Conservation (phyloP, 352 stramenopile species). For the Phytophthora pinifolia region DNA sequence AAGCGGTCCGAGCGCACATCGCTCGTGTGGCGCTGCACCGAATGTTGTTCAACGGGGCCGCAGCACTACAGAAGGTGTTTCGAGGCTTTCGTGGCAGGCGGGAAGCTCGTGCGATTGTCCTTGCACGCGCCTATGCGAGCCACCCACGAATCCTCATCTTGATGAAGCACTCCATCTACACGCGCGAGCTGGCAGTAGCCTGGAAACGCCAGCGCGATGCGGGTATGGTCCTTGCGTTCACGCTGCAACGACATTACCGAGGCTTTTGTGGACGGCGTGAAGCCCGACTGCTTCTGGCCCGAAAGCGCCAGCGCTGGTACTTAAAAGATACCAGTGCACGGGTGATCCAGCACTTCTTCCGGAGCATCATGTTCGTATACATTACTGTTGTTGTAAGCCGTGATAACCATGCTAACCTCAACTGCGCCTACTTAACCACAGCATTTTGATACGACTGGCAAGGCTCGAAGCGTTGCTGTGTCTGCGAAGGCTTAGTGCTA, state of each 20-base stretch:
- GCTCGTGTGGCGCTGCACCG: constrained; percentile 41
- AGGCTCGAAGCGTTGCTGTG: constrained; percentile 41
- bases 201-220: constrained; percentile 70
- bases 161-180: constrained; percentile 51
- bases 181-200: constrained; percentile 40
- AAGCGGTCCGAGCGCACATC: constrained; percentile 51
- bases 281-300: constrained; percentile 30
- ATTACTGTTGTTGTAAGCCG: background rate
- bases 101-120: constrained; percentile 34
- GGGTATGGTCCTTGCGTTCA: constrained; percentile 35
- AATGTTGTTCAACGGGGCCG: constrained; percentile 41
- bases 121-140: constrained; percentile 41
- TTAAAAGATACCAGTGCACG: constrained; percentile 42
- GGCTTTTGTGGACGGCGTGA: constrained; percentile 54
- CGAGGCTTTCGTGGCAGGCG: constrained; percentile 49
- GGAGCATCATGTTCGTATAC: constrained; percentile 62
- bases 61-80: constrained; percentile 52
- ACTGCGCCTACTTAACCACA: constrained; percentile 19
- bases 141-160: constrained; percentile 57
- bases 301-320: constrained; percentile 36
- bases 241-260: constrained; percentile 43
- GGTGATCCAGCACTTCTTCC: constrained; percentile 74
- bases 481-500: constrained; percentile 40
- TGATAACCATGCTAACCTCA: background rate
- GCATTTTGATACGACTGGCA: constrained; percentile 54